phyloP scores from a whole-genome alignment of 148 eudicot genomes.

The Cornus controversa region DNA sequence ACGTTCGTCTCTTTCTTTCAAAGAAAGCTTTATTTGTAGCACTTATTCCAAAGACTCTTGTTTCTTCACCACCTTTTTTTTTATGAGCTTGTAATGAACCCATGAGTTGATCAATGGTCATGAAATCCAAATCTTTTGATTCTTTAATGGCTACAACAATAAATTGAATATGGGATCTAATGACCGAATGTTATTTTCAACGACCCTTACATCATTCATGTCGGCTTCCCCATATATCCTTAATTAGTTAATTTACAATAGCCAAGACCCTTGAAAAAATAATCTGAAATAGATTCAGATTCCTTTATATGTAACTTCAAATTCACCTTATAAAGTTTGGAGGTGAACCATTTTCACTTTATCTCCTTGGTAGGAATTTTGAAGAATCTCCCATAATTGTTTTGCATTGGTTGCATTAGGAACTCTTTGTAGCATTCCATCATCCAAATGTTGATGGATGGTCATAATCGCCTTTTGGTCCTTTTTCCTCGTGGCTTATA shows the following conservation, averaged over 20 bases:
- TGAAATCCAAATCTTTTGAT: not conserved
- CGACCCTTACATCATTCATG: not conserved
- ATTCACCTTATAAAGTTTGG: slow-evolving; percentile 11
- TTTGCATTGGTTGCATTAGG: too few species aligned
- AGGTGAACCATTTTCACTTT: slow-evolving; percentile 14
- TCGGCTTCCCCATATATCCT: slow-evolving; percentile 14
- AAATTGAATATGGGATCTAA: not conserved
- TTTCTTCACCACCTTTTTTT: not conserved
- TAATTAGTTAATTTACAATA: slow-evolving; percentile 12
- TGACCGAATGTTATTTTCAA: slow-evolving; percentile 5
- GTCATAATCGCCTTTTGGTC: too few species aligned
- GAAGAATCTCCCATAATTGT: slow-evolving; percentile 13
- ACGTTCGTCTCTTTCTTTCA: not conserved
- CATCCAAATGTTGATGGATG: too few species aligned
- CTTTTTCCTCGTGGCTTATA: too few species aligned
- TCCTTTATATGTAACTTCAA: slow-evolving; percentile 12
- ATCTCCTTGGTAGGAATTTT: slow-evolving; percentile 9
- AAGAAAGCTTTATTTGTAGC: not conserved
- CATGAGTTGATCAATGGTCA: too few species aligned
- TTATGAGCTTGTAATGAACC: slow-evolving; percentile 16
- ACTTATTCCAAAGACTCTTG: slow-evolving; percentile 3
- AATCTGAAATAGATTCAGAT: slow-evolving; percentile 1
- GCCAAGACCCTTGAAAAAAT: slow-evolving; percentile 7
- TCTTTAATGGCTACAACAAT: slow-evolving; percentile 8
- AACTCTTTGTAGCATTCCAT: too few species aligned